Percentiles rank a stretch among this genome's conserved stretches.
These are phyloP conservation scores for Trichoderma parareesei DNA, from an alignment of 495 filamentous ascomycete species.

Conservation along the genomic window DNA sequence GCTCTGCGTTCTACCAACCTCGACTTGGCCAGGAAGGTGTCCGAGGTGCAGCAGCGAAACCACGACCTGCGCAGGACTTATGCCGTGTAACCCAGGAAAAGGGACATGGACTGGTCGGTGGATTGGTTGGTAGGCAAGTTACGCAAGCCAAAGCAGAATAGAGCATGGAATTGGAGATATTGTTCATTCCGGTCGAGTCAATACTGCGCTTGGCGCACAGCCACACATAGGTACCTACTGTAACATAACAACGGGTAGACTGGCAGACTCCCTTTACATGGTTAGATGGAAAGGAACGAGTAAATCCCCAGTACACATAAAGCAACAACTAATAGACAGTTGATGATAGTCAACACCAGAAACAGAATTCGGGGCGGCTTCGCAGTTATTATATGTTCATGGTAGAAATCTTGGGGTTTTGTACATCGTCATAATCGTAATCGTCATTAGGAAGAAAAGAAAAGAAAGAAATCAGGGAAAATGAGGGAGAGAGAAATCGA, in stretches of 20 bases:
- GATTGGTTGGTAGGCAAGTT: neutral
- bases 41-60: constrained; percentile 4
- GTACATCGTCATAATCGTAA: constrained; percentile 5
- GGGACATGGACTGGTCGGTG: too few relatives aligned
- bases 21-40: neutral
- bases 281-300: neutral
- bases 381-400: neutral
- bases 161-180: too few relatives aligned
- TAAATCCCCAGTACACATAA: neutral
- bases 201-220: too few relatives aligned
- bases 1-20: constrained; percentile 5
- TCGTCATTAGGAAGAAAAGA: neutral
- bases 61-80: neutral
- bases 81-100: neutral
- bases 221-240: neutral
- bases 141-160: neutral
- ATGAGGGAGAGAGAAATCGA: neutral
- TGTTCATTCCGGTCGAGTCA: too few relatives aligned
- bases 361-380: neutral
- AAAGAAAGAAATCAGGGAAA: neutral
- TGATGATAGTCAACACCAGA: neutral
- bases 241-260: neutral
- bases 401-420: neutral
- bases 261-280: neutral
- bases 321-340: neutral